Base-by-base conservation (phyloP, 2,329 filamentous ascomycete species). In the Colletotrichum abscissum region DNA sequence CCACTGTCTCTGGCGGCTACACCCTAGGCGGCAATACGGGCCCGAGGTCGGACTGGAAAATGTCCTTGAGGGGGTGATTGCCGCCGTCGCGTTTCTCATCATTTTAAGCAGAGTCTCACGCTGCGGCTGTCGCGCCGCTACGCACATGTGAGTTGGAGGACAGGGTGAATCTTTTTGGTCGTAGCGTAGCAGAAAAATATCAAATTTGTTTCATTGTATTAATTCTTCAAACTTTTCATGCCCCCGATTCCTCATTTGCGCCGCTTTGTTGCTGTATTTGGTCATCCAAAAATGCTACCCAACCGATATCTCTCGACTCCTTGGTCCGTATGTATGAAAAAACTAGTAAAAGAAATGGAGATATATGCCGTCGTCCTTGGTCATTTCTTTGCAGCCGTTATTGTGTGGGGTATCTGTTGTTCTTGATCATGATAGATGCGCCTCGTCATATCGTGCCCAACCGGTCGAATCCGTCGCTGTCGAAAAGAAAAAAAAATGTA, bases 1-100 rank as follows among this genome's bases (percentile, higher is more conserved):
- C 67, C 28, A 73, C 74, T 16, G 73, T 75, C n/a, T 75, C 75
- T 42, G 75, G 75, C 22, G 74, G 67, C 35, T 76, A 76, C 55
- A 73, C 74, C 49, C 24, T 76, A n/a, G 56, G 69, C 19, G 58
- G 35, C 16, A 49, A 38, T 26, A 52, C 57, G 14, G 67, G 72
- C n/a, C 63, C 33, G 57, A 73, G 75, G 33, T 73, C 75, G 8
- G 75, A 76, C 63, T 76, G 75, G 75, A 76, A 76, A 71, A 76
- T 72, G 69, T 76, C 75, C 28, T 63, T 76, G 57, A 71, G 69
- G 38, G 52, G 69, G 26, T 64, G 49, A 65, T 30, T 24, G 35
- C 4, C 33, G 19, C 19, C 16, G 12, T 30, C 26, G 12, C 52
- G n/a, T 12, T 38, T 42, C 4, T 57, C 49, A 24, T 24, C 46